Conservation (phyloP, 2,329 filamentous ascomycete genomes). For the Cyphellophora europaea region DNA sequence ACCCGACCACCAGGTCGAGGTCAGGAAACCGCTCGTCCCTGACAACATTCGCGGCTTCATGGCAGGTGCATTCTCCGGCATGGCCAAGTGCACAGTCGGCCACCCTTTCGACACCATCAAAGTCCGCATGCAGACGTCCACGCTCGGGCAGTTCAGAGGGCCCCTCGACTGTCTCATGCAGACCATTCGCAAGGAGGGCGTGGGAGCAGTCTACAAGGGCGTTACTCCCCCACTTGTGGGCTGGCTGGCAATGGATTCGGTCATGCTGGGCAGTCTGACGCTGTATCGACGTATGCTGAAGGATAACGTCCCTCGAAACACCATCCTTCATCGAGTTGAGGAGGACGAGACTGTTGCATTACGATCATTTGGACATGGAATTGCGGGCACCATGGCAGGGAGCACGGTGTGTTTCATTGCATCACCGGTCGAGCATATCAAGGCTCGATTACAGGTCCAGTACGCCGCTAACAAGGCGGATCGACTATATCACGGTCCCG, state of each 20-base stretch:
- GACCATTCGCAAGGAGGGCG: constrained; percentile 77
- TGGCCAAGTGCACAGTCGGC: constrained; percentile 61
- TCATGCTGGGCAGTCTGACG: constrained; percentile 86
- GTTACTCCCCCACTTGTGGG: constrained; percentile 84
- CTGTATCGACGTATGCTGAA: constrained; percentile 79
- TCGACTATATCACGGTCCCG: constrained; percentile 72
- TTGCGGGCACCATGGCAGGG: constrained; percentile 81
- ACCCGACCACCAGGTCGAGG: background rate
- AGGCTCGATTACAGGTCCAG: constrained; percentile 88
- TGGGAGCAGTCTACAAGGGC: constrained; percentile 85
- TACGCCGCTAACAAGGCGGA: constrained; percentile 72
- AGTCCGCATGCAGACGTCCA: constrained; percentile 84
- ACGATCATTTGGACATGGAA: constrained; percentile 70
- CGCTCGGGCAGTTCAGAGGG: constrained; percentile 67
- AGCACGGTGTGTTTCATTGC: constrained; percentile 87
- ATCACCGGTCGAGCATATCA: constrained; percentile 89
- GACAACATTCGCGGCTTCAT: constrained; percentile 60
- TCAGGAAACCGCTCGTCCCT: background rate
- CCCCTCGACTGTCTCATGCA: constrained; percentile 77
- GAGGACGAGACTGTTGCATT: constrained; percentile 36
- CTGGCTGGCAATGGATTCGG: constrained; percentile 96
- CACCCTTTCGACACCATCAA: constrained; percentile 88
- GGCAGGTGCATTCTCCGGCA: constrained; percentile 88
- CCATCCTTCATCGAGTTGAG: constrained; percentile 25
- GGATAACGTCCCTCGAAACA: constrained; percentile 64